These are phyloP conservation scores for Phytophthora sp. DNA, from an alignment of 352 stramenopile genomes.

Conservation along the genomic window DNA sequence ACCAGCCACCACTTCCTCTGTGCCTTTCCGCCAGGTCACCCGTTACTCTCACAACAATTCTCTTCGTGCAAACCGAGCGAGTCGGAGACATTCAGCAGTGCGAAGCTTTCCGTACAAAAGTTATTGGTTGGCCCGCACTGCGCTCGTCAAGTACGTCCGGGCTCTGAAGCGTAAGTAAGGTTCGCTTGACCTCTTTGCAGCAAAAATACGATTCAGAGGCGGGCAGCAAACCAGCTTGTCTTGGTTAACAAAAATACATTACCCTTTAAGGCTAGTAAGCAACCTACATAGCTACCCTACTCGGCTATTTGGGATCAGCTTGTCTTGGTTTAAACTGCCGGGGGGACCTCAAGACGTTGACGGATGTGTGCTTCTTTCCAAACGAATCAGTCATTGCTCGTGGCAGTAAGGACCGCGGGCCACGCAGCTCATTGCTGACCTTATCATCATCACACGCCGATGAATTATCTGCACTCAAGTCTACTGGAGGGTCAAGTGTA, in stretches of 20 bases:
- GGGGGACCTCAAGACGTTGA: slow-evolving; percentile 16
- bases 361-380: slow-evolving; percentile 13
- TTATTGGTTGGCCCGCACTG: slow-evolving; percentile 4
- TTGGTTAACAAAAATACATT: too few relatives aligned
- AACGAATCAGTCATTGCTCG: slow-evolving; percentile 5
- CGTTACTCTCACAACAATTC: slow-evolving; percentile 17
- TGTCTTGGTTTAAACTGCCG: not conserved
- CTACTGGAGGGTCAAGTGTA: slow-evolving; percentile 23
- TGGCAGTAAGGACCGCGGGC: too few relatives aligned
- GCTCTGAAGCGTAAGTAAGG: slow-evolving; percentile 34
- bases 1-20: not conserved
- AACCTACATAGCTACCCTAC: too few relatives aligned
- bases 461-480: slow-evolving; percentile 23
- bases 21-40: slow-evolving; percentile 16
- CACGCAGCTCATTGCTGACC: slow-evolving; percentile 1
- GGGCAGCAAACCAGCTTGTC: slow-evolving; percentile 16
- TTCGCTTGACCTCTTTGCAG: slow-evolving; percentile 23
- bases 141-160: slow-evolving; percentile 10
- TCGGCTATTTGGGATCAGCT: too few relatives aligned
- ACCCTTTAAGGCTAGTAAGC: slow-evolving; percentile 10
- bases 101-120: slow-evolving; percentile 12
- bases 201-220: slow-evolving; percentile 28
- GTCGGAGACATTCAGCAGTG: slow-evolving; percentile 24
- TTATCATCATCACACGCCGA: slow-evolving; percentile 13
- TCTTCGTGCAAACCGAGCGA: slow-evolving; percentile 8